phyloP scores from a whole-genome alignment of 1,284 basidiomycete species.

The Apiotrichum mycotoxinovorans region DNA sequence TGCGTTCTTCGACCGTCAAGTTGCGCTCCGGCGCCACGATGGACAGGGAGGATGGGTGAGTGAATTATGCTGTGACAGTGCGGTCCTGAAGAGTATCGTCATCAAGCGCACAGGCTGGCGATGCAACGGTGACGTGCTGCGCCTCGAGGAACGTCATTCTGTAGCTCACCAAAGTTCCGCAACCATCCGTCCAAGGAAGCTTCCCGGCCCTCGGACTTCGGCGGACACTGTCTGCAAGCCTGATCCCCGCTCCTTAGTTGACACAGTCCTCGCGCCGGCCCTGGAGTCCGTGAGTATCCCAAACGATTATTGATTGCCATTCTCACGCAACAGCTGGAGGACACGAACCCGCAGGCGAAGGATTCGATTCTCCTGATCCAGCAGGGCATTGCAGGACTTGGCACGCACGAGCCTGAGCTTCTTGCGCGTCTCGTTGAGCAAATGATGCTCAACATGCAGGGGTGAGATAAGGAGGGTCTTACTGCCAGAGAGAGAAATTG shows the following conservation, averaged over 20 bases:
- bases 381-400: conserved; percentile 80
- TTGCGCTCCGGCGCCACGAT: not conserved
- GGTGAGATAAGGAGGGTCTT: not conserved
- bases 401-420: conserved; percentile 72
- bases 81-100: conserved; percentile 21
- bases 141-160: conserved; percentile 5
- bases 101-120: not conserved
- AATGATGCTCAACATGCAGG: conserved; percentile 71
- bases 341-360: conserved; percentile 80
- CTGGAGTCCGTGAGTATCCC: conserved; percentile 20
- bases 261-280: not conserved
- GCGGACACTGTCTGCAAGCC: not conserved
- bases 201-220: not conserved
- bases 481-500: too few species aligned
- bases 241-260: not conserved
- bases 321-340: conserved; percentile 53
- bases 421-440: conserved; percentile 84
- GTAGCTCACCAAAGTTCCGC: not conserved
- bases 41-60: conserved; percentile 1
- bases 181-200: not conserved
- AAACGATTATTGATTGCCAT: conserved; percentile 20
- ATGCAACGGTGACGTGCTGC: not conserved
- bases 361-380: conserved; percentile 86
- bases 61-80: too few species aligned
- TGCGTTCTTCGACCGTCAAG: not conserved